Evolutionary conservation across 768 basidiomycete species (phyloP), one percentile per base, ranked within the genome.

Genomic region (Amanita pseudoporphyria): DNA sequence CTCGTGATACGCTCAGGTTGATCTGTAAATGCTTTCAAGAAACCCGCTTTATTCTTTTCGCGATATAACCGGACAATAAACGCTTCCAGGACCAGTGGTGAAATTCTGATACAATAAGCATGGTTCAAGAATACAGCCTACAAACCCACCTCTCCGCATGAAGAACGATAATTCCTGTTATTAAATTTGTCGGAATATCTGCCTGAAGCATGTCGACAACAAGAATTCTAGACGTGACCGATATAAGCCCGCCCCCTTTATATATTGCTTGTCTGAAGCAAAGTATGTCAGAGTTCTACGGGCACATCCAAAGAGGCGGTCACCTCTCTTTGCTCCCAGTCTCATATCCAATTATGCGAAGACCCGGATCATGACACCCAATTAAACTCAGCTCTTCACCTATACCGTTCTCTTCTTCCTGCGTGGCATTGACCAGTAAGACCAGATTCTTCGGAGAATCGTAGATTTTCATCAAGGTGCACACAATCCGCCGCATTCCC

Each of bases 21-120:
- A 64, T 98, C 96, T 2, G 92, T 90, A 61, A 99, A 96, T 0
- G 92, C 96, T 64, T 99, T 98, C 55, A 97, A 70, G 64, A 98
- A 99, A 1, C 95, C 95, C 2, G 71, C 73, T 62, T 76, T 79
- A 68, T 97, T 99, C 68, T 84, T 81, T 64, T 96, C 84, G 36
- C 95, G 79, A 61, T 85, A 97, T 2, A 96, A 69, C 2, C 94
- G 81, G 43, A 93, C 84, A 32, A 97, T 89, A 67, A 98, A 99
- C 0, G 93, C 90, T 61, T 97, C 95, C 41, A 84, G 70, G 21
- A 82, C 87, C 1, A 91, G 74, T 2, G 88, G 77, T 0, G 87
- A 89, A 9, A 95, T 87, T 62, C 94, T 93, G 58, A 9, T 3
- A 3, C 9, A 22, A 18, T 44, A 46, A 39, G 50, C 49, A 28